Conservation (phyloP, 768 basidiomycete genomes). For the Mycena capillaripes region DNA sequence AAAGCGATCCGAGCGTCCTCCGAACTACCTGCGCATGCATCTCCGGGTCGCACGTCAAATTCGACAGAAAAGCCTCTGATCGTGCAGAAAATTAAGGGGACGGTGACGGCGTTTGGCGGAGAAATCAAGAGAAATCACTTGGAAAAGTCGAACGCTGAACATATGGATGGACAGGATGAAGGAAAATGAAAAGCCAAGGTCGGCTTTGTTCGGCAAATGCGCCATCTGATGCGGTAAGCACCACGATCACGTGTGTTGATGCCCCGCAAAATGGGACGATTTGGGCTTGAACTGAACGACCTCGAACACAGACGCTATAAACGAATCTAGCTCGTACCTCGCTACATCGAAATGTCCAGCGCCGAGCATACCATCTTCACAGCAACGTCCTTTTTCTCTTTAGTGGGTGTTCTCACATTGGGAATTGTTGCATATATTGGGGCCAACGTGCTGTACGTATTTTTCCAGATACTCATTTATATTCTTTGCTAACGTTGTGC, state of each 20-base stretch:
- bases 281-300: neutral
- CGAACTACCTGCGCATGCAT: slow-evolving; percentile 17
- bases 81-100: neutral
- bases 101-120: neutral
- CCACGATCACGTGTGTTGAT: slow-evolving; percentile 9
- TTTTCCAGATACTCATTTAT: too few relatives aligned
- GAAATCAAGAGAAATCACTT: too few relatives aligned
- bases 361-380: slow-evolving; percentile 57
- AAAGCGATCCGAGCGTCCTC: slow-evolving; percentile 16
- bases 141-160: too few relatives aligned
- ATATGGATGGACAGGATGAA: too few relatives aligned
- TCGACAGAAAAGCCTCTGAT: neutral
- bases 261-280: neutral
- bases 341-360: slow-evolving; percentile 7
- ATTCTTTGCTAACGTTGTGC: too few relatives aligned
- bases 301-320: too few relatives aligned
- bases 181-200: neutral
- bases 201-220: neutral
- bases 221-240: neutral
- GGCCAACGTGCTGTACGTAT: slow-evolving; percentile 64
- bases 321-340: too few relatives aligned
- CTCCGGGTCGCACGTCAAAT: slow-evolving; percentile 11
- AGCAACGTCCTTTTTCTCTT: slow-evolving; percentile 72
- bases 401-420: slow-evolving; percentile 69
- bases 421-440: slow-evolving; percentile 66